phyloP scores from a whole-genome alignment of 306 rosid genomes.

The Malus sieversii region DNA sequence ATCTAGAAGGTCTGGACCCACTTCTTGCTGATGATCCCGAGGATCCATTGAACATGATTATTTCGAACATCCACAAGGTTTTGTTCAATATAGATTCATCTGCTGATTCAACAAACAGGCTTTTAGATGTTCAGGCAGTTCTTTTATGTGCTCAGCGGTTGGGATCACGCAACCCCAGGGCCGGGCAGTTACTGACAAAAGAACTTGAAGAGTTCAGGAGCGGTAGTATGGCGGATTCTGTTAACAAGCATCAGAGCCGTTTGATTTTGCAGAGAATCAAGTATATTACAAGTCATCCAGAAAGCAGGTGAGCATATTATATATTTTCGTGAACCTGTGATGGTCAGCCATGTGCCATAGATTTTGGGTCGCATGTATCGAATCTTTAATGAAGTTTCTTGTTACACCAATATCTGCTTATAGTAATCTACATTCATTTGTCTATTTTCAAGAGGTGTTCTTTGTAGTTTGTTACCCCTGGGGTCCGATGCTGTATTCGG shows the following conservation, averaged over 20 bases:
- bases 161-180: slow-evolving; percentile 91
- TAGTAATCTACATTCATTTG: background rate
- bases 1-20: slow-evolving; percentile 95
- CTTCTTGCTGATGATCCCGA: slow-evolving; percentile 98
- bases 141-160: slow-evolving; percentile 81
- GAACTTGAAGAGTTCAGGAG: slow-evolving; percentile 91
- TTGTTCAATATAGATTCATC: slow-evolving; percentile 67
- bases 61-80: slow-evolving; percentile 78
- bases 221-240: slow-evolving; percentile 76
- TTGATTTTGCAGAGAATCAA: slow-evolving; percentile 90
- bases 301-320: slow-evolving; percentile 48
- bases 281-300: slow-evolving; percentile 68
- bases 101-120: slow-evolving; percentile 83
- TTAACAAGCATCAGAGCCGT: slow-evolving; percentile 92
- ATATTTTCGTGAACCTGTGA: slow-evolving; percentile 1
- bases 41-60: slow-evolving; percentile 79
- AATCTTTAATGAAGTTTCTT: background rate
- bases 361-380: background rate
- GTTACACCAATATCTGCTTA: background rate
- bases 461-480: background rate
- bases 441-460: background rate
- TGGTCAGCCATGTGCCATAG: background rate
- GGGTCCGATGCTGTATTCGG: background rate
- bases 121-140: slow-evolving; percentile 94
- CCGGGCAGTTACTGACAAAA: slow-evolving; percentile 77